Conservation (phyloP, 805 yeast genomes). For the Candida berthetii region DNA sequence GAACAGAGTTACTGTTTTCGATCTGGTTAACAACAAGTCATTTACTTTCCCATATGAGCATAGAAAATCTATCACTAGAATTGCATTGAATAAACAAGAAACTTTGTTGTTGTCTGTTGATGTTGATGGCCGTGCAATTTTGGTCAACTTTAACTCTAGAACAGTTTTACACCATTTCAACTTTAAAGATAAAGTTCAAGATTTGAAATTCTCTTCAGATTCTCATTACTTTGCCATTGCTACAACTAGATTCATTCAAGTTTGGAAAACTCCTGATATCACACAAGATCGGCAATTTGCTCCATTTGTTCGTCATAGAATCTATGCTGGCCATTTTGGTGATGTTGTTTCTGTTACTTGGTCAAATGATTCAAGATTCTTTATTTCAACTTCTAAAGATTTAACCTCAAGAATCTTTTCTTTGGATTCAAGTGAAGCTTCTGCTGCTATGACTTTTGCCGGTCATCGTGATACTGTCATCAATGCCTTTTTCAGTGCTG, state of each 20-base stretch:
- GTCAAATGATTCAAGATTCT: conserved; percentile 87
- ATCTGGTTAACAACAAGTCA: conserved; percentile 75
- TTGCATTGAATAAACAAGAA: conserved; percentile 80
- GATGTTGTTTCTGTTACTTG: conserved; percentile 76
- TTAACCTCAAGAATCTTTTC: conserved; percentile 85
- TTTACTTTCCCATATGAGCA: conserved; percentile 92
- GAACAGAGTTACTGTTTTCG: conserved; percentile 85
- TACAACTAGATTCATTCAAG: conserved; percentile 73
- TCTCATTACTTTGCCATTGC: conserved; percentile 87
- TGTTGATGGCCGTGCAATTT: conserved; percentile 86
- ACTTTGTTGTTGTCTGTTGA: conserved; percentile 80
- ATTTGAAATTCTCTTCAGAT: conserved; percentile 80
- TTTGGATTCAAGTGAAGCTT: conserved; percentile 58
- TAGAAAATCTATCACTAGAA: conserved; percentile 69
- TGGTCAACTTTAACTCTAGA: conserved; percentile 78
- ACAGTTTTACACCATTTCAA: conserved; percentile 92
- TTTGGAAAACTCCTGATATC: conserved; percentile 86
- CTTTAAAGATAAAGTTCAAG: conserved; percentile 73
- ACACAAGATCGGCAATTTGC: conserved; percentile 89
- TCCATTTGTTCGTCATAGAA: conserved; percentile 86
- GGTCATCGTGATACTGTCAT: conserved; percentile 91
- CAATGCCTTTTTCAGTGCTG: conserved; percentile 79
- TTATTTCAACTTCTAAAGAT: conserved; percentile 84
- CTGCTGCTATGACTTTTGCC: conserved; percentile 78
- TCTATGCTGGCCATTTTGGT: conserved; percentile 89